Conservation (phyloP, 2,329 filamentous ascomycete species). For the Stachybotrys chlorohalonatus region DNA sequence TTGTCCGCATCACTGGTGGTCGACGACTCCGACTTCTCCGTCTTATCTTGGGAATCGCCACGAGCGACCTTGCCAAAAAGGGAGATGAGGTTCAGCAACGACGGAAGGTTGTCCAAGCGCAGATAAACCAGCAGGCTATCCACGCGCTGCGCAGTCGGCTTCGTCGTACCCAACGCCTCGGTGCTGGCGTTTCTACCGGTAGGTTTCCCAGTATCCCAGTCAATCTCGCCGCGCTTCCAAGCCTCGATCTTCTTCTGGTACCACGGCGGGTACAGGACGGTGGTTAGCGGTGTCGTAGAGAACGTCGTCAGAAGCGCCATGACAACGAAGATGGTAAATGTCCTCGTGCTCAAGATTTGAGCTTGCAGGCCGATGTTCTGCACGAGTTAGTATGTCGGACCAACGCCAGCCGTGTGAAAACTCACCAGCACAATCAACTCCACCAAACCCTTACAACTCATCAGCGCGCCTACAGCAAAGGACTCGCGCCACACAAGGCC, state of each 20-base stretch:
- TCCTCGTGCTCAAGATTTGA: slow-evolving; percentile 67
- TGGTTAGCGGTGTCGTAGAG: slow-evolving; percentile 67
- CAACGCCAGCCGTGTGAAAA: not conserved
- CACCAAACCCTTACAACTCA: slow-evolving; percentile 95
- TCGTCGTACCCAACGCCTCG: not conserved
- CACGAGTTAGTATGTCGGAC: not conserved
- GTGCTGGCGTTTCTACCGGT: not conserved
- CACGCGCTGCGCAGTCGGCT: slow-evolving; percentile 23
- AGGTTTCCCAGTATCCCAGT: slow-evolving; percentile 52
- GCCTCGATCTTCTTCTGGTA: slow-evolving; percentile 43
- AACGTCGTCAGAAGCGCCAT: slow-evolving; percentile 89
- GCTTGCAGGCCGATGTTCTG: slow-evolving; percentile 68
- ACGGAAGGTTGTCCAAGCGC: slow-evolving; percentile 74
- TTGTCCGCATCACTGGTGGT: slow-evolving; percentile 1
- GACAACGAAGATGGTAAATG: slow-evolving; percentile 90
- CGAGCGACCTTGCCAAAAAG: slow-evolving; percentile 51
- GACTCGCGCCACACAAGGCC: slow-evolving; percentile 86
- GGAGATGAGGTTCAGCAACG: slow-evolving; percentile 73
- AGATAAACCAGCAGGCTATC: slow-evolving; percentile 70
- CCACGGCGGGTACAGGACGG: slow-evolving; percentile 61
- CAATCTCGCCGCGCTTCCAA: slow-evolving; percentile 74
- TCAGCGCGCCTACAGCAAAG: slow-evolving; percentile 76
- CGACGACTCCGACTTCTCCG: slow-evolving; percentile 7
- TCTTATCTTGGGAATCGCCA: slow-evolving; percentile 6
- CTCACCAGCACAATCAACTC: slow-evolving; percentile 74